Conservation (phyloP, 2,329 filamentous ascomycete genomes). For the Stachybotrys chlorohalonatus region DNA sequence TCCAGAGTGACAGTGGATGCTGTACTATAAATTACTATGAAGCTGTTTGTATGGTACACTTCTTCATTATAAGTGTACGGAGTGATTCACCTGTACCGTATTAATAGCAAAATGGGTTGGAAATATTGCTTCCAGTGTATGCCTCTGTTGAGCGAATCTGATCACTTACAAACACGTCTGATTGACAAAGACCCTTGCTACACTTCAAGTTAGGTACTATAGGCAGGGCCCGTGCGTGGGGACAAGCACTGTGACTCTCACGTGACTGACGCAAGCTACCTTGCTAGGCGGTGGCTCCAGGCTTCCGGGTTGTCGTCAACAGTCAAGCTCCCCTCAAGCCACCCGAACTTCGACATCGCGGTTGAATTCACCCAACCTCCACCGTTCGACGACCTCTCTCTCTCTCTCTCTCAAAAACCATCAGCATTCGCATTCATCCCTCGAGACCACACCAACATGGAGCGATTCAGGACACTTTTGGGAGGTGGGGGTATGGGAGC, state of each 20-base stretch:
- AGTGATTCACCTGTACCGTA: too few relatives aligned
- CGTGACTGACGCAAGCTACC: constrained; percentile 20
- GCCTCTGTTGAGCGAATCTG: too few relatives aligned
- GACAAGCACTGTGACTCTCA: constrained; percentile 2
- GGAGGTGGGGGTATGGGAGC: constrained; percentile 60
- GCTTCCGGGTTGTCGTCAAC: constrained; percentile 26
- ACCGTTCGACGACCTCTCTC: neutral
- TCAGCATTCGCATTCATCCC: neutral
- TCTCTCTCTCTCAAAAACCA: neutral
- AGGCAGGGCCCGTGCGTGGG: too few relatives aligned
- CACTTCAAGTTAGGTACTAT: too few relatives aligned
- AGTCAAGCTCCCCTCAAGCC: constrained; percentile 8
- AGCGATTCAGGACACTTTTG: constrained; percentile 84
- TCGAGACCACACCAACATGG: constrained; percentile 48
- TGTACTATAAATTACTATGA: too few relatives aligned
- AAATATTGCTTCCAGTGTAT: too few relatives aligned
- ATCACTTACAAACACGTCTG: too few relatives aligned
- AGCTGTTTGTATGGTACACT: too few relatives aligned
- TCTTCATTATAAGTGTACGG: too few relatives aligned
- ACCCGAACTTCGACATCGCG: constrained; percentile 7
- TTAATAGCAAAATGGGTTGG: too few relatives aligned
- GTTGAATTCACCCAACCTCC: constrained; percentile 1
- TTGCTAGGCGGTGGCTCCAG: constrained; percentile 8
- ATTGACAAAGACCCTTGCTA: too few relatives aligned
- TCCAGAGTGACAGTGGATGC: too few relatives aligned